Percentiles rank a stretch among this genome's conserved stretches.
These are phyloP conservation scores for Naganishia vaughanmartiniae DNA, from an alignment of 768 basidiomycete species.

Conservation along the genomic window DNA sequence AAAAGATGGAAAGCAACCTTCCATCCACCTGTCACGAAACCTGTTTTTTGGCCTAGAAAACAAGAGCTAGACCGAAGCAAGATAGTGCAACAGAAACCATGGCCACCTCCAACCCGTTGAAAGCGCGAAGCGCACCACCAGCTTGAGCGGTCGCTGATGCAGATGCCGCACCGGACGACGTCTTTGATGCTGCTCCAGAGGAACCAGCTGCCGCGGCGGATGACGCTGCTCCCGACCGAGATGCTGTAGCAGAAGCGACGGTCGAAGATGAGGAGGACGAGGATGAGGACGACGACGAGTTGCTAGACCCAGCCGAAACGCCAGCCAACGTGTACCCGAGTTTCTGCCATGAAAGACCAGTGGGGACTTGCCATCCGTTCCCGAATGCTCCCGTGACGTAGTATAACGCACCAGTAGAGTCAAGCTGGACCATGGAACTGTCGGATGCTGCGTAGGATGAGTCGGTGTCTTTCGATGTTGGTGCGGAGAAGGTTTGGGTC, in stretches of 20 bases:
- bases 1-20: not conserved
- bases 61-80: conserved; percentile 15
- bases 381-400: conserved; percentile 44
- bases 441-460: conserved; percentile 50
- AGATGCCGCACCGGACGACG: not conserved
- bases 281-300: conserved; percentile 22
- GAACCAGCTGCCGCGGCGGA: conserved; percentile 23
- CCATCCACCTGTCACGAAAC: not conserved
- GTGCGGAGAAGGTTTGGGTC: conserved; percentile 51
- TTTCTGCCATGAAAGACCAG: conserved; percentile 47
- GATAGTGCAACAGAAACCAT: conserved; percentile 12
- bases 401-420: conserved; percentile 46
- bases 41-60: not conserved
- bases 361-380: conserved; percentile 42
- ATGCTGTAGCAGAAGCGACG: not conserved
- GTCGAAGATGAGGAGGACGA: conserved; percentile 23
- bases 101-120: not conserved
- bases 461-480: conserved; percentile 41
- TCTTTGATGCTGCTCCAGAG: not conserved
- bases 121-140: conserved; percentile 1
- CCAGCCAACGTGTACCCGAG: conserved; percentile 46
- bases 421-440: conserved; percentile 47
- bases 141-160: not conserved
- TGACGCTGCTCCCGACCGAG: conserved; percentile 18
- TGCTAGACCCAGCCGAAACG: conserved; percentile 24